Percentiles rank a stretch among this genome's conserved stretches.
These are phyloP conservation scores for Penicillium sp. DNA, from an alignment of 2,329 filamentous ascomycete genomes.

Conservation along the genomic window DNA sequence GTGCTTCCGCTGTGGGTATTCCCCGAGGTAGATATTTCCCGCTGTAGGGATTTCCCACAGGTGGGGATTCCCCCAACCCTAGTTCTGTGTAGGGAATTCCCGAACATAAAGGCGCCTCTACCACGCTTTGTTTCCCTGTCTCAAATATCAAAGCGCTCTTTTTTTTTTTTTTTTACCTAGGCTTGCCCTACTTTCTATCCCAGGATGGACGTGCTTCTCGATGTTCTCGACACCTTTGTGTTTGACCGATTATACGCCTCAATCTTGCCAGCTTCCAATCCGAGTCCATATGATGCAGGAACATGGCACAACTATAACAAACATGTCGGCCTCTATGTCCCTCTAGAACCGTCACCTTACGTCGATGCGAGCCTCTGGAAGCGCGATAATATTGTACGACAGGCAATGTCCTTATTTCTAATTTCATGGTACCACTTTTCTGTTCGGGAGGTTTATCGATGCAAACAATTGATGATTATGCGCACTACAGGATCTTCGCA, in stretches of 20 bases:
- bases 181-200: neutral
- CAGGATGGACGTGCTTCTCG: constrained; percentile 85
- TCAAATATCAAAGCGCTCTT: neutral
- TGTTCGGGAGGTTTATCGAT: neutral
- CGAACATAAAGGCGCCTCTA: constrained; percentile 9
- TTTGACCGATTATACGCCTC: constrained; percentile 77
- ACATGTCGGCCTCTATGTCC: constrained; percentile 33
- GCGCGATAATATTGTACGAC: constrained; percentile 35
- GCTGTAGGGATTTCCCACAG: constrained; percentile 11
- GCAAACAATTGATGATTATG: neutral
- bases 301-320: constrained; percentile 26
- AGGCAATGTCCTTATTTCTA: constrained; percentile 35
- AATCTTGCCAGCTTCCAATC: constrained; percentile 24
- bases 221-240: constrained; percentile 75
- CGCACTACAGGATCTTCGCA: constrained; percentile 76
- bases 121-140: neutral
- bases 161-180: neutral
- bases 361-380: constrained; percentile 35
- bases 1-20: constrained; percentile 6
- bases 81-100: constrained; percentile 10
- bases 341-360: constrained; percentile 33
- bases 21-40: constrained; percentile 15
- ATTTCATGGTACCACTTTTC: constrained; percentile 31
- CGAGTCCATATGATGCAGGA: neutral
- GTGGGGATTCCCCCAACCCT: constrained; percentile 16